Evolutionary conservation across 169 alveolate genomes (phyloP), one percentile per base, ranked within the genome.

Genomic region (Plasmodium gallinaceum): DNA sequence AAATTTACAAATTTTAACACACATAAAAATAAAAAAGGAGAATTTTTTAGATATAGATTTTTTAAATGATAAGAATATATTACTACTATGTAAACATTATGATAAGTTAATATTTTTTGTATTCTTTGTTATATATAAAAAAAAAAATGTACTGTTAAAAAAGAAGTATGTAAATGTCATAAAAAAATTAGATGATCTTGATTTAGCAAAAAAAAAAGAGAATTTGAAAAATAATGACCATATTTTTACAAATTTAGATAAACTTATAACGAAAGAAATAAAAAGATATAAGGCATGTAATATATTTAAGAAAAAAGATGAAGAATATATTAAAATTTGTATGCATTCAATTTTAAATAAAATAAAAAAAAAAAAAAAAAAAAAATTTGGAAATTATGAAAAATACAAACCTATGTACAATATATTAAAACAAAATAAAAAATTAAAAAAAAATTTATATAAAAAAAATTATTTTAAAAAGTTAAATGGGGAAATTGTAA

Each of bases 1-100:
- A 8, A 78, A 51, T 57, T 78, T 78, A 46, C 16, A 64, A 78
- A 51, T 58, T 18, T 65, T 78, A 78, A 43, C 48, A 43, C 52
- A 32, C 18, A 78, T 78, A 78, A 78, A 78, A 69, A 78, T 78
- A 62, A 78, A 78, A 54, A 78, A 48, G 43, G 48, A 39, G 16
- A 8, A 48, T 22, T 78, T 78, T 52, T 24, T 65, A 8, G 89
- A 78, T 48, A 48, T 78, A 32, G 62, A 78, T 10, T 78, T 46
- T 51, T 64, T 78, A 51, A 78, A 65, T 57, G 76, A 78, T 65
- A 57, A 12, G 42, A 24, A 78, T 7, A 78, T 78, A 9, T 18
- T 78, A 57, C 20, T 78, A 8, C 60, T 78, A n/a, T 78, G 89
- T 57, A 78, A 51, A 18, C 14, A 48, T 7, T 37, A 51, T 65